Conservation (phyloP, 2,329 filamentous ascomycete species). For the Aspergillus oerlinghausenensis region DNA sequence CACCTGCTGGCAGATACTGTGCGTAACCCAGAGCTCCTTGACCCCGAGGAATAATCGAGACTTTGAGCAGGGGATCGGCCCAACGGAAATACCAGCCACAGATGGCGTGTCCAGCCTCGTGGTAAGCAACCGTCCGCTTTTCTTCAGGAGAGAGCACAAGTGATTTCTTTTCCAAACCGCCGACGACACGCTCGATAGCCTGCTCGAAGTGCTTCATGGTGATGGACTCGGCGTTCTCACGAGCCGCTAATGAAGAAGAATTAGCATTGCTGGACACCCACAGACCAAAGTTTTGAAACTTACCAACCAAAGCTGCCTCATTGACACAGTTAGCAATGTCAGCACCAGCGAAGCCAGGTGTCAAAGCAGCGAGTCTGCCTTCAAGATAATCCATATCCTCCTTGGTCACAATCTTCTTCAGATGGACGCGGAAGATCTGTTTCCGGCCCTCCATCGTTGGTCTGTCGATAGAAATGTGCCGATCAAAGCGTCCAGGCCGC, state of each 20-base stretch:
- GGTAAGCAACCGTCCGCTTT: constrained; percentile 94
- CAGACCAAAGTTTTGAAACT: constrained; percentile 28
- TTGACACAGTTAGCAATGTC: constrained; percentile 99
- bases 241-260: constrained; percentile 59
- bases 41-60: constrained; percentile 95
- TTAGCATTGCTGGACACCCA: constrained; percentile 36
- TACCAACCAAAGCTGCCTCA: constrained; percentile 93
- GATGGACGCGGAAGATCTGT: constrained; percentile 92
- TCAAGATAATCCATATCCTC: constrained; percentile 85
- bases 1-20: constrained; percentile 82
- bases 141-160: constrained; percentile 88
- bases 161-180: constrained; percentile 95
- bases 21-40: constrained; percentile 92
- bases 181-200: constrained; percentile 94
- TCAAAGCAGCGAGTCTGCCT: constrained; percentile 84
- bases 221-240: constrained; percentile 73
- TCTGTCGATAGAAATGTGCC: constrained; percentile 90
- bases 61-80: constrained; percentile 95
- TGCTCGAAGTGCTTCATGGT: constrained; percentile 91
- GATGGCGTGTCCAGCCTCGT: constrained; percentile 96
- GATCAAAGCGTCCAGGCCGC: constrained; percentile 93
- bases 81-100: constrained; percentile 97
- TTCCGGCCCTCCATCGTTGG: constrained; percentile 96
- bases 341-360: constrained; percentile 92
- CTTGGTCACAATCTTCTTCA: constrained; percentile 89